Percentiles rank a stretch among this genome's conserved stretches.
Evolutionary conservation across 1,139 yeast species (phyloP).

Genomic region (Meyerozyma guilliermondii): DNA sequence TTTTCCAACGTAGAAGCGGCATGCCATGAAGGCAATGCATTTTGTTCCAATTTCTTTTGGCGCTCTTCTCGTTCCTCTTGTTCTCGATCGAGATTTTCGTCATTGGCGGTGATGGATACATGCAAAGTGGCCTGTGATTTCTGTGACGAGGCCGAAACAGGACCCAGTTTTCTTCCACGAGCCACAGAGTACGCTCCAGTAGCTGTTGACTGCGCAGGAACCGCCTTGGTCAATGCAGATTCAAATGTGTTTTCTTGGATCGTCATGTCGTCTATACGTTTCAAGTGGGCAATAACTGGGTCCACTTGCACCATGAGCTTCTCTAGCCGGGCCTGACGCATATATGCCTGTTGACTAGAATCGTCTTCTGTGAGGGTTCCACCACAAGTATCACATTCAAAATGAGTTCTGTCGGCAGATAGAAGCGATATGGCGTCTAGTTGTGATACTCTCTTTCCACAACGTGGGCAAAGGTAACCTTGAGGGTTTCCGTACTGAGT

Average conservation of each 20-base stretch:
- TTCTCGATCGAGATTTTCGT: slow-evolving; percentile 69
- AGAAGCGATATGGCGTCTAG: slow-evolving; percentile 81
- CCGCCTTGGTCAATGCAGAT: slow-evolving; percentile 66
- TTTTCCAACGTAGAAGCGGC: slow-evolving; percentile 81
- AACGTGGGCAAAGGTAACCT: slow-evolving; percentile 86
- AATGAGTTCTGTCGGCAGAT: slow-evolving; percentile 75
- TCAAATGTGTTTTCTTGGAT: slow-evolving; percentile 90
- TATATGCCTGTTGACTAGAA: slow-evolving; percentile 73
- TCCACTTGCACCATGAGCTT: slow-evolving; percentile 84
- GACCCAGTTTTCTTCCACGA: slow-evolving; percentile 17
- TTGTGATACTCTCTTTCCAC: slow-evolving; percentile 76
- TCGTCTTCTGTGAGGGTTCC: slow-evolving; percentile 81
- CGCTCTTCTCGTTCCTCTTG: slow-evolving; percentile 63
- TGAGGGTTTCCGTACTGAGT: slow-evolving; percentile 83
- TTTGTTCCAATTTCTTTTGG: slow-evolving; percentile 76
- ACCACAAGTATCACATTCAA: slow-evolving; percentile 82
- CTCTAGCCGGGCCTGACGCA: slow-evolving; percentile 79
- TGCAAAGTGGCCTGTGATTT: slow-evolving; percentile 71
- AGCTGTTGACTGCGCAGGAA: slow-evolving; percentile 77
- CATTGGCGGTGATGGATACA: slow-evolving; percentile 88
- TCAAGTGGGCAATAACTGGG: slow-evolving; percentile 78
- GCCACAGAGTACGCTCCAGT: slow-evolving; percentile 51
- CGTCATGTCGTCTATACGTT: slow-evolving; percentile 77
- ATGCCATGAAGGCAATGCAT: slow-evolving; percentile 97
- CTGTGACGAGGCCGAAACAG: slow-evolving; percentile 26